Base-by-base conservation (phyloP, 2,329 filamentous ascomycete species). In the Chaetomiaceae sp. region DNA sequence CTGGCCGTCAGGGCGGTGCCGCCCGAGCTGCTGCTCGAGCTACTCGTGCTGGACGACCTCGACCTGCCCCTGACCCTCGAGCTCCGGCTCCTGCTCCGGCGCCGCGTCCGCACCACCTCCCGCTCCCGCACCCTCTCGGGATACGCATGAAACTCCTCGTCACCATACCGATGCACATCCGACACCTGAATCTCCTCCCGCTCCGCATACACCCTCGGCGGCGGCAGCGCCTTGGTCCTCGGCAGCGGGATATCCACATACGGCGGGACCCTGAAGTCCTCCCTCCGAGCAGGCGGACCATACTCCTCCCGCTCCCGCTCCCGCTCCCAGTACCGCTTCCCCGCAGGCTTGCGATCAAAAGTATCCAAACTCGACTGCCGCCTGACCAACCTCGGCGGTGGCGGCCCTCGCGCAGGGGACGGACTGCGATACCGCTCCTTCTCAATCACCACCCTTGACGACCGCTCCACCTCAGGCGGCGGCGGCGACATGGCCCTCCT, bases 341-440 rank as follows among this genome's bases (percentile, higher is more conserved):
- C 66, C 64, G n/a, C n/a, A n/a, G 87, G 85, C 23, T 82, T 82
- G 43, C 90, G 83, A 68, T 96, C 91, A 64, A 89, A 96, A 0
- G 87, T 95, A 66, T 96, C 91, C 34, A 96, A 76, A 46, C 89
- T 95, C 13, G 89, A 95, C 66, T 95, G 90, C 38, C 91, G 82
- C 51, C 91, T 81, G 44, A 93, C 64, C 56, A 91, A 76, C 25
- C 76, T 63, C 2, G 89, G 90, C 40, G n/a, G n/a, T n/a, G 86
- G 78, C 30, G 77, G 73, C 23, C 23, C 5, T 41, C 73, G 72
- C 48, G 74, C 70, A 3, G 77, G 78, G 9, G 79, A 76, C 4
- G 76, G 68, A 37, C 66, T 70, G 23, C 76, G 71, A 39, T 61
- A 55, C 44, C 76, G 72, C 56, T 85, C 82, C 51, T 75, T 74